These are phyloP conservation scores for Linnemannia hyalina DNA, from an alignment of 192 early-diverging fungal genomes.

Conservation along the genomic window DNA sequence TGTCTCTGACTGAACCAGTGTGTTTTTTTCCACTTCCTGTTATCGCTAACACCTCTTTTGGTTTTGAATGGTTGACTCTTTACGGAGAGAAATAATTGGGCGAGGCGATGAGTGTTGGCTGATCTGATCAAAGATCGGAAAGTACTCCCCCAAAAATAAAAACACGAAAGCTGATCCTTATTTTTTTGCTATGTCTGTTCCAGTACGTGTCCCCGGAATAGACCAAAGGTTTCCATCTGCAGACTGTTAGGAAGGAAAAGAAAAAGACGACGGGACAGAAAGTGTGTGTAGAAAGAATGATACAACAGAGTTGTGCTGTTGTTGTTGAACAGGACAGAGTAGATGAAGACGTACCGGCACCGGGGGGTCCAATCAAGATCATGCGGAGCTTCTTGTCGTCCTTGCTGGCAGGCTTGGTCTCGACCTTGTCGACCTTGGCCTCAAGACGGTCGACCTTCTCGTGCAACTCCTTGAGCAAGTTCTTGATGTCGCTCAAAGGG, in stretches of 20 bases:
- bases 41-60: not conserved
- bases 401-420: constrained; percentile 24
- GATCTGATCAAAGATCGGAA: not conserved
- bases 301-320: not conserved
- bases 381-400: constrained; percentile 68
- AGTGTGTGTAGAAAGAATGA: not conserved
- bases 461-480: constrained; percentile 53
- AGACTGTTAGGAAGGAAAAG: not conserved
- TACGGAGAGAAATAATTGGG: not conserved
- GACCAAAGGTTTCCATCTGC: no score
- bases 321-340: constrained; percentile 1
- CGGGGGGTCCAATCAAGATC: constrained; percentile 94
- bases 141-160: not conserved
- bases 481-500: constrained; percentile 53
- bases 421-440: constrained; percentile 45
- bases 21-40: not conserved
- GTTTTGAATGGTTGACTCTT: not conserved
- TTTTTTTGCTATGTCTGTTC: not conserved
- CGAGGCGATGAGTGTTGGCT: not conserved
- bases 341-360: constrained; percentile 75
- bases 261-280: not conserved
- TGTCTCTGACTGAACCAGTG: not conserved
- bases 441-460: constrained; percentile 54
- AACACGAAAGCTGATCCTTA: not conserved
- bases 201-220: no score